Evolutionary conservation across 441 rosid genomes (phyloP), one percentile per base, ranked within the genome.

Genomic region (Erodium chrysanthum): DNA sequence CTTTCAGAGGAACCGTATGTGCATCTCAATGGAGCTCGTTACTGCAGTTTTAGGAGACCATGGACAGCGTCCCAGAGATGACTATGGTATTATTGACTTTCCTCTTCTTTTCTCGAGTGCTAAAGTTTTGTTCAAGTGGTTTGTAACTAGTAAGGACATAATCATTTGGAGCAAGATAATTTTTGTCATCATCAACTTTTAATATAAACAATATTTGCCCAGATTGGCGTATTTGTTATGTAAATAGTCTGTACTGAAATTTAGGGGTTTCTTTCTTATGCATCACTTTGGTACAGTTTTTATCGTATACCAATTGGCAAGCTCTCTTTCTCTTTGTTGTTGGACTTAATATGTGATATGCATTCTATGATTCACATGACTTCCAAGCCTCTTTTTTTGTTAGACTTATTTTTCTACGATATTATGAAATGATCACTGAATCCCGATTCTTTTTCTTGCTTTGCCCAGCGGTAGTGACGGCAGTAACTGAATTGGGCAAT

Each of bases 31-130:
- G 98, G 98, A 94, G 79, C 81, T 94, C 73, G 98, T 94, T 31
- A 94, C 98, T 58, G 98, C 97, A 54, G 97, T 94, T 70, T 86
- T 94, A 54, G 98, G 98, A 75, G 98, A 94, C 79, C 98, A 94
- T 74, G 98, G 97, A 50, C 97, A 94, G 73, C 92, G 96, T 14
- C 97, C 98, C 35, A 71, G 31, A 54, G 96, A 91, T 44, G 98
- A 94, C 73, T 94, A 82, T 76, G 96, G 98, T 93, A 35, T 59
- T 59, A 25, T 63, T 68, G 74, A 65, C 50, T 14, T 7, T 22
- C 29, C 40, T 67, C 61, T 42, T 58, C 68, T 67, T 64, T 44
- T 62, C 71, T 66, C 12, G 56, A 64, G 12, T 40, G 29, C 12
- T 15, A 48, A 33, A 14, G 44, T 52, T 14, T 18, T 0, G 23